Evolutionary conservation across 2,329 filamentous ascomycete species (phyloP).

Genomic region (Stachybotrys chlorohalonatus): DNA sequence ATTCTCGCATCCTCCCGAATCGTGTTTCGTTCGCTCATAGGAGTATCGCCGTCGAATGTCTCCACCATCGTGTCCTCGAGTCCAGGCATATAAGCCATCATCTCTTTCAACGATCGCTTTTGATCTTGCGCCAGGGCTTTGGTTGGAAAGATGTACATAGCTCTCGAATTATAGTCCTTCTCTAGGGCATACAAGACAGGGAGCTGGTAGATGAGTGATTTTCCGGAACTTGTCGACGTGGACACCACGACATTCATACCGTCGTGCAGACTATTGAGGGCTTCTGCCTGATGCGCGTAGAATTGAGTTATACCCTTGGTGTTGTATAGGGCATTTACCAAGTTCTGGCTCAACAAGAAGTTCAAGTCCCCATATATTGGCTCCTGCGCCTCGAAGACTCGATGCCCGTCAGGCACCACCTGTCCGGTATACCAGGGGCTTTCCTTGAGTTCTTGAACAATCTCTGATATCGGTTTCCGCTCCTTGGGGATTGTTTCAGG

Average conservation of each 20-base stretch:
- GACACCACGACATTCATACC: slow-evolving; percentile 85
- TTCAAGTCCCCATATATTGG: slow-evolving; percentile 74
- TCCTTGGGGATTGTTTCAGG: slow-evolving; percentile 71
- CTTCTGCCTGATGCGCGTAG: slow-evolving; percentile 88
- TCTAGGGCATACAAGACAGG: slow-evolving; percentile 85
- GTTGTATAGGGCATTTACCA: slow-evolving; percentile 96
- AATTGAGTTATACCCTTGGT: slow-evolving; percentile 76
- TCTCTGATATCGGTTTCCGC: slow-evolving; percentile 71
- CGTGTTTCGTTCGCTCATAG: slow-evolving; percentile 64
- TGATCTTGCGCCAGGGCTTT: slow-evolving; percentile 96
- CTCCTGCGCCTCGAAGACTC: slow-evolving; percentile 79
- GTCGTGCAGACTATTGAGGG: slow-evolving; percentile 77
- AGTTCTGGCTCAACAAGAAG: slow-evolving; percentile 77
- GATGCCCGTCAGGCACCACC: slow-evolving; percentile 86
- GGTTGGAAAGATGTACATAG: slow-evolving; percentile 97
- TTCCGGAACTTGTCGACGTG: slow-evolving; percentile 93
- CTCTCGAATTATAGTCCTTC: slow-evolving; percentile 63
- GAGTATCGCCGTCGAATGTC: slow-evolving; percentile 93
- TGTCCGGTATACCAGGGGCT: slow-evolving; percentile 85
- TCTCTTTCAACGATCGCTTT: slow-evolving; percentile 74
- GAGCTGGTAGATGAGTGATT: slow-evolving; percentile 95
- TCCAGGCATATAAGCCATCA: slow-evolving; percentile 71
- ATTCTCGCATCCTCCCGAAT: slow-evolving; percentile 86
- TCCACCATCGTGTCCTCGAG: slow-evolving; percentile 73
- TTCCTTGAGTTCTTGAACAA: slow-evolving; percentile 73